Evolutionary conservation across 2,329 filamentous ascomycete genomes (phyloP), one percentile per base, ranked within the genome.

Genomic region (Botryotinia convoluta): DNA sequence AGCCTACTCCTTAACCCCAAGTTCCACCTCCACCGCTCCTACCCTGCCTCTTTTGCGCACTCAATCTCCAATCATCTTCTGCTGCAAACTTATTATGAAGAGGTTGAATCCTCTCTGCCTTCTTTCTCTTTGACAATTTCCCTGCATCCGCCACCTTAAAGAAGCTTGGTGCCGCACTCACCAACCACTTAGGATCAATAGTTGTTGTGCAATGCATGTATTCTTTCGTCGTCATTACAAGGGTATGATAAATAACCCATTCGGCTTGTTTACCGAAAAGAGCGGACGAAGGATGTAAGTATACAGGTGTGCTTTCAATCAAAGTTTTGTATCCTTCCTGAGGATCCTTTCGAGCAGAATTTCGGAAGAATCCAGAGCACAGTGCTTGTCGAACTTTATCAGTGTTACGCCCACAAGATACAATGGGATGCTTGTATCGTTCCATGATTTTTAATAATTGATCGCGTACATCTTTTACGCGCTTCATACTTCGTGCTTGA

Each of bases 291-390:
- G 96, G 96, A 83, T 99, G 97, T 83, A 99, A 88, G 82, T 97
- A 97, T 0, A 99, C 95, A 0, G 95, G 94, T 3, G 95, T 98
- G 54, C 94, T 92, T 84, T 99, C 96, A 74, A 95, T 96, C 35
- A 99, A 88, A 39, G 97, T 99, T 86, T 98, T 98, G 86, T 98
- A 99, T 32, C 96, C 96, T 81, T 98, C 96, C 77, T 95, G 92
- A 0, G 95, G 95, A 78, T 98, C 96, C 82, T 99, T 99, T 79
- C 96, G 90, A 0, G 96, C 95, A 1, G 92, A 90, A 82, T 98
- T 98, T 75, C 96, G 90, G 90, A 99, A 99, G 87, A 97, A 98
- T 70, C 97, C 96, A 0, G 90, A 88, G 83, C 96, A 98, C 2
- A 99, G 87, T 0, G 96, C 94, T 81, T 95, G 92, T 6, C 96